These are phyloP conservation scores for Aureobasidium sp. DNA, from an alignment of 2,329 filamentous ascomycete genomes.

Conservation along the genomic window DNA sequence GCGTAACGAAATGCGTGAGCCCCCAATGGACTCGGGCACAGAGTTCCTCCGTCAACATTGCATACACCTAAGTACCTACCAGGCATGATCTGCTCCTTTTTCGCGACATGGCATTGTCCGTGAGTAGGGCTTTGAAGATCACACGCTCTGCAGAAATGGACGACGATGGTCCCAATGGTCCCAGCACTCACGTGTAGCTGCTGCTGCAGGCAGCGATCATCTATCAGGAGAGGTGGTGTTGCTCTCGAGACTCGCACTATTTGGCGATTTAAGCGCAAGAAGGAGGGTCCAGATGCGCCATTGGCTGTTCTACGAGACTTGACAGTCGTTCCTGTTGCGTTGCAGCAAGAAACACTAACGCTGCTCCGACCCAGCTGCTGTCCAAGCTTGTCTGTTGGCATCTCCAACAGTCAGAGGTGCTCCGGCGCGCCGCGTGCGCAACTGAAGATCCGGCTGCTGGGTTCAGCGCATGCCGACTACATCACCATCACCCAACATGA, in stretches of 20 bases:
- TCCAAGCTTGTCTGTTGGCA: background rate
- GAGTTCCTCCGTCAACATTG: background rate
- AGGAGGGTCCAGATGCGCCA: constrained; percentile 1
- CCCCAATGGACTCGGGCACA: background rate
- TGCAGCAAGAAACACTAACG: background rate
- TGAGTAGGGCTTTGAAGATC: background rate
- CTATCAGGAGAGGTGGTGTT: background rate
- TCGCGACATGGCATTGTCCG: background rate
- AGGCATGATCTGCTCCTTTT: background rate
- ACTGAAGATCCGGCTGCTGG: background rate
- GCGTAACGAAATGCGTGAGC: background rate
- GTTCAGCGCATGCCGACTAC: background rate
- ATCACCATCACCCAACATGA: background rate
- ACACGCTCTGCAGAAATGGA: background rate
- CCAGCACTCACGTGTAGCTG: too few relatives aligned
- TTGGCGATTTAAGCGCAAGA: background rate
- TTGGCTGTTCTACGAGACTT: background rate
- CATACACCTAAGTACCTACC: background rate
- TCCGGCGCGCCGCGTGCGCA: background rate
- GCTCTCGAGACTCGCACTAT: background rate
- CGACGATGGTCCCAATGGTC: background rate
- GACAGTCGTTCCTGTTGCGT: background rate
- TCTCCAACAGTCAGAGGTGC: background rate
- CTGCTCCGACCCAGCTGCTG: background rate
- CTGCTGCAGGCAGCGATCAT: background rate